Evolutionary conservation across 768 basidiomycete species (phyloP).

Genomic region (Crassisporium funariophilum): DNA sequence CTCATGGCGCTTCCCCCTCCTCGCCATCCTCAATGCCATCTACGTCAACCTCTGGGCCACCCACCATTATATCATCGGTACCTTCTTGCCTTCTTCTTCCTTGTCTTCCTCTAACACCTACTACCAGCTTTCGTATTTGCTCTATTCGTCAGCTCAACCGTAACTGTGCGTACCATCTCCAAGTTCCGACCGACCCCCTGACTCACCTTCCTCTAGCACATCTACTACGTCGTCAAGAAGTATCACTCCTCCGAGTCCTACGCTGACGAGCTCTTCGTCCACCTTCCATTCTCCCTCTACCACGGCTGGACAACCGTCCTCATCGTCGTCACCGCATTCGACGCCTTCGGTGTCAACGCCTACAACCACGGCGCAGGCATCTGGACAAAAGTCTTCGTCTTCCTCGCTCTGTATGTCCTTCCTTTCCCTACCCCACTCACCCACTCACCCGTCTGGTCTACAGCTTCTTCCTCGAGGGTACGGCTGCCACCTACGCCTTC

Average conservation of each 20-base stretch:
- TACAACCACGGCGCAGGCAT: slow-evolving; percentile 65
- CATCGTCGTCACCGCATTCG: slow-evolving; percentile 79
- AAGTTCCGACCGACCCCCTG: slow-evolving; percentile 29
- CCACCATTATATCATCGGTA: slow-evolving; percentile 69
- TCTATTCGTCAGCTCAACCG: slow-evolving; percentile 80
- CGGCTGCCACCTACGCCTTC: slow-evolving; percentile 94
- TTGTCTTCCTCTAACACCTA: slow-evolving; percentile 11
- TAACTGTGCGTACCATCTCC: slow-evolving; percentile 38
- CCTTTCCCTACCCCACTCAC: slow-evolving; percentile 6
- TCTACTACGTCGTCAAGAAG: slow-evolving; percentile 95
- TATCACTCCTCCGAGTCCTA: slow-evolving; percentile 63
- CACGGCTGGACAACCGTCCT: slow-evolving; percentile 92
- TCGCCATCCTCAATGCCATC: slow-evolving; percentile 84
- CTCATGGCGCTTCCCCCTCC: slow-evolving; percentile 88
- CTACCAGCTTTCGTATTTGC: slow-evolving; percentile 79
- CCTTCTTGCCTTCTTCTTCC: slow-evolving; percentile 12
- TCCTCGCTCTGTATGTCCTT: slow-evolving; percentile 76
- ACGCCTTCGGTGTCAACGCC: slow-evolving; percentile 87
- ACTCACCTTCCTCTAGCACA: slow-evolving; percentile 58
- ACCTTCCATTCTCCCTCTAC: slow-evolving; percentile 95
- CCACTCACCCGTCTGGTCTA: slow-evolving; percentile 7
- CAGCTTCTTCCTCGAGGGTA: slow-evolving; percentile 90
- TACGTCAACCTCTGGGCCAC: slow-evolving; percentile 88
- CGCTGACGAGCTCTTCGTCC: slow-evolving; percentile 86
- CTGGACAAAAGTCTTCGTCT: slow-evolving; percentile 95